Evolutionary conservation across 768 basidiomycete genomes (phyloP).

Genomic region (Termitomyces sp.): DNA sequence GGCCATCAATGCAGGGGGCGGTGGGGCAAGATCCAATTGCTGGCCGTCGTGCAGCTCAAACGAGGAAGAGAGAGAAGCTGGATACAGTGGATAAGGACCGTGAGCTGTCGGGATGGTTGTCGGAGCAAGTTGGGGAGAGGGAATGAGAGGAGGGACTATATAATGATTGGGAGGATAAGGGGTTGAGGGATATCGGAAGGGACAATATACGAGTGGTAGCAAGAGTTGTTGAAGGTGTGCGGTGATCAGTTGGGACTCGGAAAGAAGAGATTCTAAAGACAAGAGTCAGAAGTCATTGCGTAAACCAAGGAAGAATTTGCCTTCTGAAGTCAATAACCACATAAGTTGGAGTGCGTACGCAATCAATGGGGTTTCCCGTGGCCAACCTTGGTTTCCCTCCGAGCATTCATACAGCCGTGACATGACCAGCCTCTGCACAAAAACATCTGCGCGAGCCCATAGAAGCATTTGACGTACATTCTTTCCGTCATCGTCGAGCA

Average conservation of each 20-base stretch:
- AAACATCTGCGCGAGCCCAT: constrained; percentile 37
- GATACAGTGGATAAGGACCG: constrained; percentile 46
- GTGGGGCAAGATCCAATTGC: constrained; percentile 25
- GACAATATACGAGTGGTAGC: constrained; percentile 44
- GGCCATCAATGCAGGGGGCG: constrained; percentile 53
- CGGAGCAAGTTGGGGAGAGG: constrained; percentile 10
- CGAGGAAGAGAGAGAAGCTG: constrained; percentile 25
- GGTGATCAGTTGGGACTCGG: constrained; percentile 24
- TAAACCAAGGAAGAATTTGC: constrained; percentile 16
- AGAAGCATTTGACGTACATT: constrained; percentile 43
- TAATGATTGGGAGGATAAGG: constrained; percentile 60
- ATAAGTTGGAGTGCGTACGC: constrained; percentile 51
- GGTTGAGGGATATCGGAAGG: constrained; percentile 52
- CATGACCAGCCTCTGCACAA: constrained; percentile 38
- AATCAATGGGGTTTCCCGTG: constrained; percentile 41
- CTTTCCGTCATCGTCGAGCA: constrained; percentile 54
- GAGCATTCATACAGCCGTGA: constrained; percentile 34
- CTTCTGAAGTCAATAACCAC: constrained; percentile 47
- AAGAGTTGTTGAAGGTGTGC: constrained; percentile 29
- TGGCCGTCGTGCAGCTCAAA: constrained; percentile 25
- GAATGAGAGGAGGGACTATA: constrained; percentile 39
- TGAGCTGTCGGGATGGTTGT: constrained; percentile 31
- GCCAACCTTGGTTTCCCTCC: constrained; percentile 40
- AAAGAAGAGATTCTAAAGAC: constrained; percentile 21
- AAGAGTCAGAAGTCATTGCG: not conserved